Evolutionary conservation across 257 asterid species (phyloP), one percentile per base, ranked within the genome.

Genomic region (Fraxinus pennsylvanica): DNA sequence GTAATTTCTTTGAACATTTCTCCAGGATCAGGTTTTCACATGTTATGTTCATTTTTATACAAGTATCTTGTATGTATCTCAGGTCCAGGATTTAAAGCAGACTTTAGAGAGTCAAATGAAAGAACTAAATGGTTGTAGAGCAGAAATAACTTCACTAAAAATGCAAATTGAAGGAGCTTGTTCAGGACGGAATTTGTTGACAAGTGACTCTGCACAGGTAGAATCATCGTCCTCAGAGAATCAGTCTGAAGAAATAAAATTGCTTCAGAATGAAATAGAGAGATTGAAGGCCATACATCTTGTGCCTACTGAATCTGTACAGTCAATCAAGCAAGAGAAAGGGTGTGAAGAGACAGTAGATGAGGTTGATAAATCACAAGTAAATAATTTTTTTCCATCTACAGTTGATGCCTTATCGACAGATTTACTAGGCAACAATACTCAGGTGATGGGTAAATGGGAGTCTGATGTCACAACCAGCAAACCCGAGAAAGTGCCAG

Each of bases 71-170:
- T 78, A 78, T 76, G 45, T 77, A 78, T 75, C 47, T 82, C 89
- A 93, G 99, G 92, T 92, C 79, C 98, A 90, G 82, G 88, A 82
- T 80, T 81, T 91, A 89, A 96, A 91, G 90, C 92, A 86, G 85
- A 85, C 90, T 78, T 39, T 92, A 80, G 93, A 90, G 80, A 85
- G 87, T 83, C 93, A 88, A 87, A 86, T 89, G 72, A 88, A 89
- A 84, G 97, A 90, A 82, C 84, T 96, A 80, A 94, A 96, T 90
- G 97, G 88, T 72, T 92, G 97, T 78, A 89, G 98, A 86, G 97
- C 97, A 80, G 99, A 96, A 89, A 90, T 96, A 88, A 96, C 99
- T 80, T 88, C 97, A 57, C 89, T 96, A 74, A 94, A 96, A 85
- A 90, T 90, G 97, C 88, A 86, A 66, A 87, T 92, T 75, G 98